Conservation (phyloP, 164 flowering plant genomes). For the Akebia trifoliata region DNA sequence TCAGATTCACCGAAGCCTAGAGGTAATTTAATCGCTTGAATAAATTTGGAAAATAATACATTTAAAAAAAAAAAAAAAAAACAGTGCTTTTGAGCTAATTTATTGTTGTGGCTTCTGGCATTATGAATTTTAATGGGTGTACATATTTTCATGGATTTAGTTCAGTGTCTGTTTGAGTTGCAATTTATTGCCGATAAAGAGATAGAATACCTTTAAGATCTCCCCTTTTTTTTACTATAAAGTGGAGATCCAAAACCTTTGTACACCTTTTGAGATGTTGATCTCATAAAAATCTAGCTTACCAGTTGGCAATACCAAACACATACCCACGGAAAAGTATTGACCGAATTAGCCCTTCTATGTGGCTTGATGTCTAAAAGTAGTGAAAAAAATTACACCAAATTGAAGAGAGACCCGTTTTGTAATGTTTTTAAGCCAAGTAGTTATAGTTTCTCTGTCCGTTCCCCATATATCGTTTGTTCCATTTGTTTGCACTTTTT, state of each 20-base stretch:
- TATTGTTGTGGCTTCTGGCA: neutral
- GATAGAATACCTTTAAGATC: neutral
- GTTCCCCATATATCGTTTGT: neutral
- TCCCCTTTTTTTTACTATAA: neutral
- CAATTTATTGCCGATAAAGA: neutral
- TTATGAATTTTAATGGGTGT: no score
- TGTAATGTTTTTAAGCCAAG: neutral
- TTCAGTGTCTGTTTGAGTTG: neutral
- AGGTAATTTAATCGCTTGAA: conserved; percentile 26
- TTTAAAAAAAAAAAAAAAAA: neutral
- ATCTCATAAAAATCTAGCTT: neutral
- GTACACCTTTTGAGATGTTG: neutral
- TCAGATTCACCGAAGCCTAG: conserved; percentile 44
- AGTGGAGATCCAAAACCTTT: neutral
- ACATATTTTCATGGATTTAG: no score
- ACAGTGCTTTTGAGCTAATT: neutral
- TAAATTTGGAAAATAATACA: neutral
- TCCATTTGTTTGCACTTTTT: neutral
- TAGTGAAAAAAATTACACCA: neutral
- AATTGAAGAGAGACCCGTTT: neutral
- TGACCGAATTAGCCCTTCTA: neutral
- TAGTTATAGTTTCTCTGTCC: neutral
- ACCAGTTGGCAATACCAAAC: neutral
- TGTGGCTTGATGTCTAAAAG: neutral
- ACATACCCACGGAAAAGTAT: neutral